A percentile compares a stretch with the other conserved stretches of the same genome.
Evolutionary conservation across 139 green algal species (phyloP).

Genomic region (Helicosporidium sp.): DNA sequence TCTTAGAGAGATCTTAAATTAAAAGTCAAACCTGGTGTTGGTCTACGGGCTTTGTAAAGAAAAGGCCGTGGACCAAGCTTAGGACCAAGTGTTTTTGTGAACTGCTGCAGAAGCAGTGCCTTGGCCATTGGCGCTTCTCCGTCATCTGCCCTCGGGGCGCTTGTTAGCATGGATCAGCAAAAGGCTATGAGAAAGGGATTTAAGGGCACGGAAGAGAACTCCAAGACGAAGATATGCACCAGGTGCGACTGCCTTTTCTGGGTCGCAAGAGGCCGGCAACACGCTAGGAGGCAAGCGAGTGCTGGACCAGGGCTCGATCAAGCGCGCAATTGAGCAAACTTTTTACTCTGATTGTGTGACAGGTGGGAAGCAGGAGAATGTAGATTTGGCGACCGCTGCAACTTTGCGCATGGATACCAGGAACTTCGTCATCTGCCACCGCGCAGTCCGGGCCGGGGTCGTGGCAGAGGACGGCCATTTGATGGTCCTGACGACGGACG

Average conservation of each 20-base stretch:
- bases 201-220: constrained; percentile 57
- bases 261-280: neutral
- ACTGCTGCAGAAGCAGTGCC: too few relatives aligned
- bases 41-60: too few relatives aligned
- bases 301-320: neutral
- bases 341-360: too few relatives aligned
- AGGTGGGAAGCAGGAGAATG: constrained; percentile 71
- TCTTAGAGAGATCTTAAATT: too few relatives aligned
- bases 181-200: constrained; percentile 35
- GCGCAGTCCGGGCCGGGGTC: constrained; percentile 1
- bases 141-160: too few relatives aligned
- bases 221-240: constrained; percentile 68
- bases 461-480: too few relatives aligned
- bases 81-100: too few relatives aligned
- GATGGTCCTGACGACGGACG: too few relatives aligned
- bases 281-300: neutral
- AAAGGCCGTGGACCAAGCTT: too few relatives aligned
- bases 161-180: too few relatives aligned
- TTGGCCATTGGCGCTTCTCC: neutral
- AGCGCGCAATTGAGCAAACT: neutral
- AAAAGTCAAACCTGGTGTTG: too few relatives aligned
- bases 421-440: constrained; percentile 54
- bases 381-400: constrained; percentile 75
- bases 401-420: constrained; percentile 83
- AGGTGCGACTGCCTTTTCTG: too few relatives aligned